Evolutionary conservation across 2,329 filamentous ascomycete genomes (phyloP).

Genomic region (Fusarium sp.): DNA sequence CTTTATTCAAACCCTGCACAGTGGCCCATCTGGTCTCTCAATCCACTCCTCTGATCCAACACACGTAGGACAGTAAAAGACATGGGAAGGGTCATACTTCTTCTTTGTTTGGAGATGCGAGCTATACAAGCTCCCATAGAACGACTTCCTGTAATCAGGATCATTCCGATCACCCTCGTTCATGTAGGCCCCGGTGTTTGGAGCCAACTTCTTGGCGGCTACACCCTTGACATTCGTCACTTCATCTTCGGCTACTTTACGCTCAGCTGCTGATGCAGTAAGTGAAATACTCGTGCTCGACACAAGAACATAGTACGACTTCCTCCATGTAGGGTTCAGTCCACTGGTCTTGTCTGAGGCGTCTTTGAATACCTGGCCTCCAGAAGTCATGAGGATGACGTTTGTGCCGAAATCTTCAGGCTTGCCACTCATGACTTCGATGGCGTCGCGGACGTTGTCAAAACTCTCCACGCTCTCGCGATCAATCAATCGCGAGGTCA

Average conservation of each 20-base stretch:
- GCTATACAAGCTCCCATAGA: constrained; percentile 21
- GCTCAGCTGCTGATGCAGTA: neutral
- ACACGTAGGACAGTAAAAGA: constrained; percentile 36
- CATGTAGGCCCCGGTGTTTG: constrained; percentile 28
- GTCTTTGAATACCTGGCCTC: constrained; percentile 35
- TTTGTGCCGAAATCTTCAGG: constrained; percentile 20
- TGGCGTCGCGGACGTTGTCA: constrained; percentile 6
- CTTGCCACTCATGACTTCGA: constrained; percentile 31
- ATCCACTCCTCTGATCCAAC: constrained; percentile 32
- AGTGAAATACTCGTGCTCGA: constrained; percentile 8
- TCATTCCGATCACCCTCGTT: constrained; percentile 37
- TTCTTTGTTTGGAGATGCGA: constrained; percentile 20
- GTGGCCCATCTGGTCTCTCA: constrained; percentile 18
- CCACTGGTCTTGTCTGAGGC: constrained; percentile 23
- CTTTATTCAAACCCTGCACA: constrained; percentile 6
- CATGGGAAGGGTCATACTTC: constrained; percentile 34
- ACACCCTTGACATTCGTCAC: constrained; percentile 28
- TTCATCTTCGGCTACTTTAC: constrained; percentile 14
- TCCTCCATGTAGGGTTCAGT: constrained; percentile 21
- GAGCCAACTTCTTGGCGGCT: constrained; percentile 32
- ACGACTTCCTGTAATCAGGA: constrained; percentile 22
- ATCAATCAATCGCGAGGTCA: constrained; percentile 25
- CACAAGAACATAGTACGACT: constrained; percentile 22
- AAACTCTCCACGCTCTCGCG: constrained; percentile 1
- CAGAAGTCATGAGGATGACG: constrained; percentile 28